These are phyloP conservation scores for Suillus hirtellus DNA, from an alignment of 768 basidiomycete species.

Conservation along the genomic window DNA sequence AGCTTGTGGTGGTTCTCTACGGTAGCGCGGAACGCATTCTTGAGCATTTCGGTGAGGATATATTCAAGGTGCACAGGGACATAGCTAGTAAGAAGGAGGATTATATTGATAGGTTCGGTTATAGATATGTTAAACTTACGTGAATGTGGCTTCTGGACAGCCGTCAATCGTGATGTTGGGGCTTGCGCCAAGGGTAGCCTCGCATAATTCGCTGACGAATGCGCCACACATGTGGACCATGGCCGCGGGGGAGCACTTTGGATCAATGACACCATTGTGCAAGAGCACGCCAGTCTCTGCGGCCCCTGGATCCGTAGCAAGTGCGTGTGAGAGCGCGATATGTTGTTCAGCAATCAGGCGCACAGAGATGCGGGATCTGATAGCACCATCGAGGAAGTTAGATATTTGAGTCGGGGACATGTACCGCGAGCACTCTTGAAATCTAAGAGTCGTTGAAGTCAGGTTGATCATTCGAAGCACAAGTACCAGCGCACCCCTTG, in stretches of 20 bases:
- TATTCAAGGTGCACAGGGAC: constrained; percentile 91
- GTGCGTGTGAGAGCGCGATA: constrained; percentile 74
- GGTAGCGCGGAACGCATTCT: constrained; percentile 89
- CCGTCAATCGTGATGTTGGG: constrained; percentile 75
- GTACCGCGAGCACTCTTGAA: constrained; percentile 84
- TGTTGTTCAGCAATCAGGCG: constrained; percentile 91
- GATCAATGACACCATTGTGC: constrained; percentile 74
- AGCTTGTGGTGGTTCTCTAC: constrained; percentile 68
- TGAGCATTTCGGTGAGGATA: constrained; percentile 86
- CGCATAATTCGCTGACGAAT: constrained; percentile 83
- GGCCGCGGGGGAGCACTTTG: constrained; percentile 64
- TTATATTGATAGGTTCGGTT: neutral
- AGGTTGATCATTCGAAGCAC: constrained; percentile 9
- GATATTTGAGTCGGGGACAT: constrained; percentile 80
- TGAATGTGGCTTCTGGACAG: constrained; percentile 66
- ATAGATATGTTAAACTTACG: constrained; percentile 49
- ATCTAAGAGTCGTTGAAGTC: constrained; percentile 44
- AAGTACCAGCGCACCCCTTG: constrained; percentile 59
- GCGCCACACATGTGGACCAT: constrained; percentile 81
- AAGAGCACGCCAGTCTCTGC: constrained; percentile 27
- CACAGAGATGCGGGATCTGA: constrained; percentile 84
- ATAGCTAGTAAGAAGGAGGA: constrained; percentile 49
- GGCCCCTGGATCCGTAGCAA: constrained; percentile 38
- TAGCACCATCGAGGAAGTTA: constrained; percentile 79
- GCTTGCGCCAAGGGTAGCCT: constrained; percentile 75